Evolutionary conservation across 441 rosid species (phyloP), one percentile per base, ranked within the genome.

Genomic region (Omphalea diandra): DNA sequence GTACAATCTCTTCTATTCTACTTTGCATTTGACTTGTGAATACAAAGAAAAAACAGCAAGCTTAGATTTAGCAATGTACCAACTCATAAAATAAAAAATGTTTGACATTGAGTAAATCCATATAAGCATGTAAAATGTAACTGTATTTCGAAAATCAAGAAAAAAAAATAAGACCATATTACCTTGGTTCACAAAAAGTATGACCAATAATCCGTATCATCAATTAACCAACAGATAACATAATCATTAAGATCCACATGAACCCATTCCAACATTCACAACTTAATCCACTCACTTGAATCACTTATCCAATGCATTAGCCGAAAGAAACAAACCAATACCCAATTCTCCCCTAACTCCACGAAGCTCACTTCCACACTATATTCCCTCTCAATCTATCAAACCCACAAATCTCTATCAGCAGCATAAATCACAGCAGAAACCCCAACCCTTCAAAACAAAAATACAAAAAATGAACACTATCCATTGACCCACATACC

Each of bases 341-440:
- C 41, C 50, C 67, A 70, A 33, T 55, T 61, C 29, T 29, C 62
- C 70, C 64, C 72, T 60, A 35, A 68, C 74, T 64, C 36, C 17
- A 70, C 31, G 59, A 44, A 75, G 75, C 76, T 78, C 73, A 76
- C 73, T 76, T 41, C 71, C 75, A 61, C 72, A 55, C 69, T 65
- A 14, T 56, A 38, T 81, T 41, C 55, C 50, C 32, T n/a, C 46
- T 52, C 67, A 59, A 73, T 69, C 70, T 29, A 66, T 31, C 5
- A 52, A 52, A 62, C 22, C 52, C 18, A 6, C 72, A 41, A 38
- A 47, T 44, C 32, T 53, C 50, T 43, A 71, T 47, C 71, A 60
- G 68, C n/a, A 46, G 4, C 27, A 49, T 65, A 50, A 63, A 66
- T 60, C 67, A 46, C 60, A 65, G 38, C 36, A 64, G 40, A 65